Percentiles rank a stretch among this genome's conserved stretches.
Evolutionary conservation across 176 grass and related monocot genomes (phyloP).

Genomic region (Carex kokanica): DNA sequence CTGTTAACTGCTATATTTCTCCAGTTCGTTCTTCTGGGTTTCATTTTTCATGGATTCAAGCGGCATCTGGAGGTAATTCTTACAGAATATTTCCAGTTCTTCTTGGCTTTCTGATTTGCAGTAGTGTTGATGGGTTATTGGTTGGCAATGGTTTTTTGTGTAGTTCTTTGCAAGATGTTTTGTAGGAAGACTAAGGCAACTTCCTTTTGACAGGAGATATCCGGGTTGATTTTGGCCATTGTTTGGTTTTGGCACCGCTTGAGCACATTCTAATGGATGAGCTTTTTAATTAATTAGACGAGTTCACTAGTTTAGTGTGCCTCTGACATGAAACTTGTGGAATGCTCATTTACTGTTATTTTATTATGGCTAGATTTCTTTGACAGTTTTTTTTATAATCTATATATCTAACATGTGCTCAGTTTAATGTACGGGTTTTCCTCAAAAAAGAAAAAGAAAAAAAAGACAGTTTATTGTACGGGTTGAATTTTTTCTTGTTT

Average conservation of each 20-base stretch:
- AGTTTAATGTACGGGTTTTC: not conserved
- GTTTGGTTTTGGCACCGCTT: not conserved
- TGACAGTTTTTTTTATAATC: not conserved
- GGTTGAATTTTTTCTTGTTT: not conserved
- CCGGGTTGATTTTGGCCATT: constrained; percentile 2
- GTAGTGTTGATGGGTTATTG: not conserved
- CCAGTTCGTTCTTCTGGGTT: constrained; percentile 10
- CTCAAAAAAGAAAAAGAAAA: too few relatives aligned
- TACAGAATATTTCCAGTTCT: not conserved
- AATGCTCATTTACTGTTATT: not conserved
- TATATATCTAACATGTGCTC: not conserved
- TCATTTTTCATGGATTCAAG: not conserved
- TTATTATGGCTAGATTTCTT: not conserved
- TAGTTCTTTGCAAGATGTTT: constrained; percentile 4
- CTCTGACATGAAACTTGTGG: not conserved
- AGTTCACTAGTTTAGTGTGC: not conserved
- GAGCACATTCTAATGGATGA: not conserved
- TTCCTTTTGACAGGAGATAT: not conserved
- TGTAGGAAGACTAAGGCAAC: not conserved
- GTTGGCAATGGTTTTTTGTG: not conserved
- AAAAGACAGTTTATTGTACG: not conserved
- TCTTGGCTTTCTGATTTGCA: not conserved
- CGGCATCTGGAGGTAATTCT: not conserved
- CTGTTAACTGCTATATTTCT: constrained; percentile 34
- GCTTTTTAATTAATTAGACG: constrained; percentile 1